Base-by-base conservation (phyloP, 179 eudicot species). In the Patellifolia procumbens region DNA sequence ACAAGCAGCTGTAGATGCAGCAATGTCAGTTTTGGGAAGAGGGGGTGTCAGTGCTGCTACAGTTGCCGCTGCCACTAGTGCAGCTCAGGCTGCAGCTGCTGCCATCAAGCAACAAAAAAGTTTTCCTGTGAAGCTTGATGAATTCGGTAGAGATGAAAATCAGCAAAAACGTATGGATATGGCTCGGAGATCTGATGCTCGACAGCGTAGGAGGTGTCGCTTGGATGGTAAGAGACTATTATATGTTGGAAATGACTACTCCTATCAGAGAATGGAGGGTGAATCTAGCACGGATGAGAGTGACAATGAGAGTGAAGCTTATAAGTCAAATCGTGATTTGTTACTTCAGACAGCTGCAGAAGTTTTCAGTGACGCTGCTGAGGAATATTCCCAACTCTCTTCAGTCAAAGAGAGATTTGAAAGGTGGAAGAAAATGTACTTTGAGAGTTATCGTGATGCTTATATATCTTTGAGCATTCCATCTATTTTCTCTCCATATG, bases 231-330 rank as follows among this genome's bases (percentile, higher is more conserved):
- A 89, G 81, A 90, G 93, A 81, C 75, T 85, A 70, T 48, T 83
- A 31, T 84, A 86, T 74, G 82, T 78, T 81, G 89, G 79, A 60
- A 81, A 37, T 70, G 90, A 80, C 70, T 74, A 66, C 72, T 76
- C 91, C 46, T 68, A 84, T 76, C 87, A 82, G 80, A 85, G 64
- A 75, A 85, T 93, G 78, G 98, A 95, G 82, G 99, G 99, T 74
- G 99, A 95, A 84, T 90, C 96, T 60, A 95, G 97, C 85, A 95
- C 99, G 22, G 99, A 95, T 80, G 99, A 91, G 75, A 95, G 99
- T 73, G 99, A 93, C 63, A 81, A 85, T 78, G 99, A 91, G 80
- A 82, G 84, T 74, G 86, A 79, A 55, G 92, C 97, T 31, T 91
- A 91, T 56, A 78, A 87, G 73, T 95, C 98, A 19, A 89, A 81